Evolutionary conservation across 176 grass and related monocot genomes (phyloP).

Genomic region (maize (Zea mays)): Zm-B73-REFERENCE-NAM-5.0 NC_050103.1:7343001-7343500

Average conservation of each 20-base stretch:
- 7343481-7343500: conserved; percentile 51
- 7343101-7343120: neutral
- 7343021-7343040: too few species aligned
- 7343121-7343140: neutral
- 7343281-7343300: conserved; percentile 65
- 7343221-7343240: conserved; percentile 72
- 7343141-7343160: neutral
- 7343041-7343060: neutral
- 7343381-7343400: neutral
- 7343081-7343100: neutral
- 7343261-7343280: conserved; percentile 85
- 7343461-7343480: neutral
- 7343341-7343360: conserved; percentile 6
- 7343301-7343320: conserved; percentile 38
- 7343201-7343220: conserved; percentile 55
- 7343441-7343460: neutral
- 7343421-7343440: conserved; percentile 4
- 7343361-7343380: conserved; percentile 32
- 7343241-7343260: conserved; percentile 70
- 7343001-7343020: too few species aligned
- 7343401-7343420: neutral
- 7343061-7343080: neutral
- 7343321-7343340: conserved; percentile 39
- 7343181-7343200: neutral
- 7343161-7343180: conserved; percentile 1